Evolutionary conservation across 2,329 filamentous ascomycete genomes (phyloP), one percentile per base, ranked within the genome.

Genomic region (Cercospora sp.): DNA sequence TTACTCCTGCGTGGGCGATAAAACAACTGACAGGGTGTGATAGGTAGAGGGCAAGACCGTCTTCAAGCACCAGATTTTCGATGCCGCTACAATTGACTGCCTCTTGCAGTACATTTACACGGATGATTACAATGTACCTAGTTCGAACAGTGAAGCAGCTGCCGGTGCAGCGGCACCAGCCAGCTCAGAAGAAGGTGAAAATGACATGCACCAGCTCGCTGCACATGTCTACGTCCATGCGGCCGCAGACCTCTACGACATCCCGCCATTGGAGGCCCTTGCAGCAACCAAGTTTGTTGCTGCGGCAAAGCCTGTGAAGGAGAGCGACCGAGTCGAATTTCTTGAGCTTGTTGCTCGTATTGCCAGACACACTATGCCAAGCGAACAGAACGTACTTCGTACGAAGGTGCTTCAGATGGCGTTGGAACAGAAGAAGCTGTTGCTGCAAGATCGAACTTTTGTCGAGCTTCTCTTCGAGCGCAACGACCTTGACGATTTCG

Each of bases 181-280:
- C 8, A 32, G 30, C 30, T 7, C 30, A 32, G 30, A 32, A 10
- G 30, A 32, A 32, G 30, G 8, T 7, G 30, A 32, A 10, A 32
- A 32, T 49, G 43, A 49, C n/a, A 49, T 49, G 8, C 7, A 21
- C 43, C 16, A 49, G 18, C 43, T 49, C 43, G 28, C 69, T 10
- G 65, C 65, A 12, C 69, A 73, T 28, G 58, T 69, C 13, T 21
- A 65, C 13, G 65, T 69, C 8, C 63, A 69, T 57, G 68, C 58
- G 8, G 53, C 70, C 12, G 71, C 61, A 5, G 53, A 58, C 3
- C 37, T 63, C 18, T 73, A 70, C 67, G 49, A 71, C 12, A 16
- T 73, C 3, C 21, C 55, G 1, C 32, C 32, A 2, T 68, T 73
- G n/a, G 59, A 63, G 37, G 26, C 13, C 4, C 57, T 66, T 5